Base-by-base conservation (phyloP, 257 asterid genomes). In the Solanum ossicruentum region DNA sequence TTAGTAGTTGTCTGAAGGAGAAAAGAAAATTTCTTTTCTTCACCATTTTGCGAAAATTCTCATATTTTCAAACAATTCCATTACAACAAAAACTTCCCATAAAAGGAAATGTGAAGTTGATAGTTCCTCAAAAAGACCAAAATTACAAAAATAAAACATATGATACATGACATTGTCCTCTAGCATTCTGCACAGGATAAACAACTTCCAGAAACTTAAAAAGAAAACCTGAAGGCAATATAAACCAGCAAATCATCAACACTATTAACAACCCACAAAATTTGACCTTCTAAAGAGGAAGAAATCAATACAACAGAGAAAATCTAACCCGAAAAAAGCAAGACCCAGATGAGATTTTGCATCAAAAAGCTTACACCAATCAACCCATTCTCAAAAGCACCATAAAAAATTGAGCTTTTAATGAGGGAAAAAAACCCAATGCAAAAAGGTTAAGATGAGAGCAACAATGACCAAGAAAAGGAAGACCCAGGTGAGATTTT, bases 391-490 rank as follows among this genome's bases (percentile, higher is more conserved):
- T 18, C 18, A 67, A 82, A 21, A 45, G 56, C 57, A 45, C 20
- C 43, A 72, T 73, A n/a, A 73, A 75, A 49, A 75, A 7, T 13
- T 75, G 57, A 7, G 56, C 51, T 43, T 85, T 71, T 45, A 58
- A 52, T 11, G 23, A 39, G 61, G 75, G 17, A 32, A 11, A 21
- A 63, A 63, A 63, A 0, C 17, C 17, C 36, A 63, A 70, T 21
- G 1, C 11, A 26, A 78, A 39, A 82, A 75, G 20, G 81, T 47
- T 8, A 36, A 36, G 26, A 23, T 60, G 32, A 7, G 56, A 81
- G 80, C 71, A 56, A 60, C 49, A 90, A 91, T 86, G 77, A 91
- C 90, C 94, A 86, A 87, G 90, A 85, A 86, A 82, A 73, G 86
- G 52, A 84, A 88, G 84, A 86, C 88, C 91, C 87, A 87, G 85